Evolutionary conservation across 2,329 filamentous ascomycete genomes (phyloP), one percentile per base, ranked within the genome.

Genomic region (Hirsutella rhossiliensis): DNA sequence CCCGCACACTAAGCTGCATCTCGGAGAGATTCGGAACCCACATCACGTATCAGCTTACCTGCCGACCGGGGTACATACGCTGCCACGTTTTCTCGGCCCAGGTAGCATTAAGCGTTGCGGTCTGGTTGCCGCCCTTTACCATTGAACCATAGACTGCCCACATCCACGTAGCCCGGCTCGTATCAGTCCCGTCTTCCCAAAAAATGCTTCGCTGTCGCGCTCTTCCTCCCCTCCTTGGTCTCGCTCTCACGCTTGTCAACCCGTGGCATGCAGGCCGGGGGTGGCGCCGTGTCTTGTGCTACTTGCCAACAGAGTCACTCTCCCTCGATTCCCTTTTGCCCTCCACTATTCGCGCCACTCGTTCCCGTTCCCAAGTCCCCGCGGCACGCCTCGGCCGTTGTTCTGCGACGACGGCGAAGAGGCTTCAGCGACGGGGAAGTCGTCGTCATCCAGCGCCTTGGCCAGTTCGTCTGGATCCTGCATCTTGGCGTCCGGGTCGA

Each of bases 401-500:
- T 50, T 47, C 41, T 55, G 53, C 30, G 56, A 54, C 18, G 55
- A 46, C 51, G 46, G 43, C 9, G 41, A 46, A 5, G 43, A 20
- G 5, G 57, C 41, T 11, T 13, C 15, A 6, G 34, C 15, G 57
- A 50, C 46, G 47, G 60, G 56, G 48, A 75, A 71, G 15, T 76
- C 74, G 8, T 80, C 76, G 29, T 77, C 73, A 23, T 76, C 72
- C 37, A 82, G 61, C 11, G 71, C 77, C 46, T 66, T 68, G 2
- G 78, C 78, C 44, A 82, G 65, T 59, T 82, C 79, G 56, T 82
- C 78, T 0, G 78, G 78, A 48, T 82, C 78, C 50, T 71, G 69
- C 77, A 82, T 81, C 65, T 71, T 78, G 32, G 78, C 78, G 54
- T 82, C 78, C 0, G 76, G 73, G 52, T 81, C 78, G 6, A 74